Conservation (phyloP, 2,329 filamentous ascomycete species). For the Penicillium concentricum region DNA sequence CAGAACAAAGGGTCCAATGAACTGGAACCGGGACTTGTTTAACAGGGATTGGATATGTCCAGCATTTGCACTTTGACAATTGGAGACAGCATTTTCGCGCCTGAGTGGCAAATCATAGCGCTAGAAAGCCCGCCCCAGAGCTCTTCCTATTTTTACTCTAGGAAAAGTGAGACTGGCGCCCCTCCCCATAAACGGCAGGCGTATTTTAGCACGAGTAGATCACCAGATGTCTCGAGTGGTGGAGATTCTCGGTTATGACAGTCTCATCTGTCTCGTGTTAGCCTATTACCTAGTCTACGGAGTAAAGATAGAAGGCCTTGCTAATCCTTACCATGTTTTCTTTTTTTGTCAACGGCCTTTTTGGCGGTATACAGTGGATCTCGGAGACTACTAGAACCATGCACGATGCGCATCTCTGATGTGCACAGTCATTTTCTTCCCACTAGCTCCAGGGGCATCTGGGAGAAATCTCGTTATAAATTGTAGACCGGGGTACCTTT, state of each 20-base stretch:
- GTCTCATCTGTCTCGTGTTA: neutral
- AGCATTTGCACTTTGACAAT: neutral
- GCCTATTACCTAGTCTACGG: no score
- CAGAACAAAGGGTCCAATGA: neutral
- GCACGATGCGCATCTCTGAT: neutral
- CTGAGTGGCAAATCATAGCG: neutral
- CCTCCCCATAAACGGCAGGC: neutral
- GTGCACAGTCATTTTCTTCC: constrained; percentile 1
- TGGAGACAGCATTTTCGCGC: neutral
- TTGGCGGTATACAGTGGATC: constrained; percentile 1
- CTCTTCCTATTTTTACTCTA: neutral
- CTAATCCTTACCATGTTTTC: neutral
- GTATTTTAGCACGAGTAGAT: neutral
- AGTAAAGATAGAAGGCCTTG: neutral
- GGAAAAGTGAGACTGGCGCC: neutral
- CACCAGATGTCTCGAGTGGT: neutral
- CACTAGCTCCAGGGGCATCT: neutral
- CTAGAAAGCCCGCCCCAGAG: neutral
- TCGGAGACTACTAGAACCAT: constrained; percentile 1
- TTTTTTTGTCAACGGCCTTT: neutral
- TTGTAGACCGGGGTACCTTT: neutral
- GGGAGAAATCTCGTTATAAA: neutral
- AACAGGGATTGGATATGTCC: neutral
- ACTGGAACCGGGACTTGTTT: neutral
- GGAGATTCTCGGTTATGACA: neutral